Evolutionary conservation across 257 asterid genomes (phyloP).

Genomic region (Solanum rostratum): DNA sequence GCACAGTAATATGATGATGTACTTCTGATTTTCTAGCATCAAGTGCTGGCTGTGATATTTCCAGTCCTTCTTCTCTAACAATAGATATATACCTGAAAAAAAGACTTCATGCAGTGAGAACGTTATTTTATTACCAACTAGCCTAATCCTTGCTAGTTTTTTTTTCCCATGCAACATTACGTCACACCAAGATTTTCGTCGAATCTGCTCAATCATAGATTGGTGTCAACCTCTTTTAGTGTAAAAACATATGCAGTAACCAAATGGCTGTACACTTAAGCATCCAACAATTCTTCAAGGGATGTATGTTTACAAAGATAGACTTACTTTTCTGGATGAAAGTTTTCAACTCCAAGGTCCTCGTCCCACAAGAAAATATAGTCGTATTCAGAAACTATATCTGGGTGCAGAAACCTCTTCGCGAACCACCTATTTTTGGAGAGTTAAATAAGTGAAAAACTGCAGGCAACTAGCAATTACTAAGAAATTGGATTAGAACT

Average conservation of each 20-base stretch:
- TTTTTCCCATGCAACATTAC: background rate
- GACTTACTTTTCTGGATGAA: constrained; percentile 57
- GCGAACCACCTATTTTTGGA: constrained; percentile 75
- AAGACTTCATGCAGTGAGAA: background rate
- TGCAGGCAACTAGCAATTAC: background rate
- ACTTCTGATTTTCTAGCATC: constrained; percentile 51
- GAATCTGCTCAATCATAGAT: background rate
- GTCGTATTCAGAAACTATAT: constrained; percentile 67
- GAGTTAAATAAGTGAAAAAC: background rate
- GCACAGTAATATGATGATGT: constrained; percentile 64
- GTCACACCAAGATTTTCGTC: background rate
- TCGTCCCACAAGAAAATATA: constrained; percentile 90
- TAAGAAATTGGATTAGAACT: background rate
- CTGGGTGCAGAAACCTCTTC: constrained; percentile 93
- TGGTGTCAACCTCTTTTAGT: background rate
- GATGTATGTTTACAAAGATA: background rate
- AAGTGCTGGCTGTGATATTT: constrained; percentile 78
- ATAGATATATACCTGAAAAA: constrained; percentile 51
- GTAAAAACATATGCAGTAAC: background rate
- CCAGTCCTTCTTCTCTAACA: constrained; percentile 65
- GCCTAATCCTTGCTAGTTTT: background rate
- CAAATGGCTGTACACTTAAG: background rate
- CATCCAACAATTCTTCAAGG: background rate
- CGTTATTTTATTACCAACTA: background rate
- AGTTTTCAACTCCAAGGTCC: constrained; percentile 71